Percentiles rank a stretch among this genome's conserved stretches.
These are phyloP conservation scores for Ophiostoma sp. DNA, from an alignment of 2,329 filamentous ascomycete genomes.

Conservation along the genomic window DNA sequence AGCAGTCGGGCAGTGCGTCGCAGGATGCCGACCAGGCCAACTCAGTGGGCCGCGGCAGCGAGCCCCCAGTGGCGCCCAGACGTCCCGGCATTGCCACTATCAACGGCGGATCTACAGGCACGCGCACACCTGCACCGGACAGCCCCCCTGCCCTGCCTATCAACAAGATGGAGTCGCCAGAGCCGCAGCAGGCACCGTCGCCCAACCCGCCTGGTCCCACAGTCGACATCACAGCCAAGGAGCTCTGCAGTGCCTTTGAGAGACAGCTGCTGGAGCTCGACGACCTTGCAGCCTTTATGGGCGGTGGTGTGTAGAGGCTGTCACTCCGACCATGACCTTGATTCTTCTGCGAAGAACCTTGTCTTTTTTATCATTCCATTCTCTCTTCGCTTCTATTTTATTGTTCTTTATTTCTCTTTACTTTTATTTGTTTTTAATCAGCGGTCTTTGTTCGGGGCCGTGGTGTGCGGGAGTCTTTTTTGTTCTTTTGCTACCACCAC, in stretches of 20 bases:
- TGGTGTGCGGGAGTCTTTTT: constrained; percentile 2
- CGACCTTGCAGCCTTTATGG: constrained; percentile 59
- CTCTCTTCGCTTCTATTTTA: neutral
- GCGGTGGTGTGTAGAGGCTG: constrained; percentile 48
- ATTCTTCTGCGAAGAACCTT: constrained; percentile 4
- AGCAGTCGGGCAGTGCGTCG: constrained; percentile 39
- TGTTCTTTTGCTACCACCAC: neutral
- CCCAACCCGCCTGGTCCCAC: constrained; percentile 30
- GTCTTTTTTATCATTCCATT: neutral
- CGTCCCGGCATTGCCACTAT: constrained; percentile 55
- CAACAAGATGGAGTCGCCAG: constrained; percentile 35
- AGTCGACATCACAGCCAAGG: constrained; percentile 53
- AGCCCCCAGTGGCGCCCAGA: constrained; percentile 45
- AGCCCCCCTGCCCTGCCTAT: constrained; percentile 36
- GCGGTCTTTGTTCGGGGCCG: constrained; percentile 13
- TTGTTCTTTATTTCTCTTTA: neutral
- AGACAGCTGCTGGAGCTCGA: constrained; percentile 56
- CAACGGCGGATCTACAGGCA: constrained; percentile 50
- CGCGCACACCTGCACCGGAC: constrained; percentile 44
- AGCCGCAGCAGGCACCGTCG: constrained; percentile 29
- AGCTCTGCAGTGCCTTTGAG: constrained; percentile 56
- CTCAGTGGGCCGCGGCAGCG: constrained; percentile 46
- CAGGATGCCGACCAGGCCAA: constrained; percentile 34
- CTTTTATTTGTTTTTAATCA: constrained; percentile 12
- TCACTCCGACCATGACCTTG: too few relatives aligned